A percentile compares a stretch with the other conserved stretches of the same genome.
phyloP scores from a whole-genome alignment of 257 asterid species.

The Solanum okadae region DNA sequence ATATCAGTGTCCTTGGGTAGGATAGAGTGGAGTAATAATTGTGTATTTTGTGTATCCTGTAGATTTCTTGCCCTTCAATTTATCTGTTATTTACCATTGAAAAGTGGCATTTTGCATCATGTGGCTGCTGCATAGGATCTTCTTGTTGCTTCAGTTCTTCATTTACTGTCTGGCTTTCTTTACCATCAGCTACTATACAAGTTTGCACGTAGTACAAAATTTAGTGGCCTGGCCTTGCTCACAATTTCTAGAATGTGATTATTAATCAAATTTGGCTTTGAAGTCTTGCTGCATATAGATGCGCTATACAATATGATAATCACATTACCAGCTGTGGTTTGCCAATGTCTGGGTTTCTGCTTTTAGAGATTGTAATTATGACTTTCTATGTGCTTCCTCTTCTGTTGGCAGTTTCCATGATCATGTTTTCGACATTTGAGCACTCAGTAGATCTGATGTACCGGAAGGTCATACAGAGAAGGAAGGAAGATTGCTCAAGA shows the following conservation, averaged over 20 bases:
- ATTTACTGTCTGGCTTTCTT: background rate
- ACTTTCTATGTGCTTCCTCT: background rate
- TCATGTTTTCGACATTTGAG: conserved; percentile 38
- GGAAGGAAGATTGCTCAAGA: conserved; percentile 33
- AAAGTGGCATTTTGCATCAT: background rate
- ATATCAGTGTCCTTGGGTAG: background rate
- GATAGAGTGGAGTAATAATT: background rate
- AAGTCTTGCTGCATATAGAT: background rate
- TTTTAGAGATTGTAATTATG: background rate
- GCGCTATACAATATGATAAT: background rate
- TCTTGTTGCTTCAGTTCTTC: background rate
- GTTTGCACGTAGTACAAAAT: background rate
- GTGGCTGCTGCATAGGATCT: background rate
- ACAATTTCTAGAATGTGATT: background rate
- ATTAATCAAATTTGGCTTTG: background rate
- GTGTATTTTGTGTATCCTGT: background rate
- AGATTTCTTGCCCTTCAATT: background rate
- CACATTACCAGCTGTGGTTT: background rate
- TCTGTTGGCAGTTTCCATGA: conserved; percentile 26
- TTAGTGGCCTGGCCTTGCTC: background rate
- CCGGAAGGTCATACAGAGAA: conserved; percentile 18
- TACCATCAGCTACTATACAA: background rate
- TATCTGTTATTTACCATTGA: background rate
- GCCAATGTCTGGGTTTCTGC: background rate
- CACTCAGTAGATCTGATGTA: conserved; percentile 27